These are phyloP conservation scores for Marvania coccoides DNA, from an alignment of 139 green algal species.

Conservation along the genomic window DNA sequence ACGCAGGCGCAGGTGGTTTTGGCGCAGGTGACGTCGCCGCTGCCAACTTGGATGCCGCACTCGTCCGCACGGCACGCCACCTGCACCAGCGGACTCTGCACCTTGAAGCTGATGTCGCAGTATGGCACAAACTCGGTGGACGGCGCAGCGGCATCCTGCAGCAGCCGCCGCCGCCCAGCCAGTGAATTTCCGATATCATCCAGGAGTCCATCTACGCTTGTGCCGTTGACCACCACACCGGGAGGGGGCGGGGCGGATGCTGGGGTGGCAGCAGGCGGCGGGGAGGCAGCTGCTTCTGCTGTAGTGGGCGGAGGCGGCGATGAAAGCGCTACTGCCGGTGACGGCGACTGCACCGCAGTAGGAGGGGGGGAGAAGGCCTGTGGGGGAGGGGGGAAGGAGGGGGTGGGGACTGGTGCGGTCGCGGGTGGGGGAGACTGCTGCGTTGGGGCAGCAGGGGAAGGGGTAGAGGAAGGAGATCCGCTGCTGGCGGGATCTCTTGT, in stretches of 20 bases:
- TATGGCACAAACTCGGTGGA: not conserved
- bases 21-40: slow-evolving; percentile 1
- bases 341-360: not conserved
- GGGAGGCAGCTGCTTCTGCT: not conserved
- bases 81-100: not conserved
- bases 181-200: not conserved
- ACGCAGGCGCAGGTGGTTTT: slow-evolving; percentile 6
- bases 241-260: not conserved
- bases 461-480: too few species aligned
- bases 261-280: not conserved
- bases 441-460: too few species aligned
- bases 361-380: too few species aligned
- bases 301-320: not conserved
- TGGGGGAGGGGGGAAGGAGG: too few species aligned
- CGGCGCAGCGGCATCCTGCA: not conserved
- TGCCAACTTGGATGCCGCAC: not conserved
- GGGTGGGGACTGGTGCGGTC: too few species aligned
- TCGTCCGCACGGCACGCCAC: not conserved
- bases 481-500: too few species aligned
- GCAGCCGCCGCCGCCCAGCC: not conserved
- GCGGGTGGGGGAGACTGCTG: too few species aligned
- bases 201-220: not conserved
- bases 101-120: slow-evolving; percentile 4
- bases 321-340: not conserved
- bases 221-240: not conserved